phyloP scores from a whole-genome alignment of 192 early-diverging fungal species.

The Coemansia sp. region DNA sequence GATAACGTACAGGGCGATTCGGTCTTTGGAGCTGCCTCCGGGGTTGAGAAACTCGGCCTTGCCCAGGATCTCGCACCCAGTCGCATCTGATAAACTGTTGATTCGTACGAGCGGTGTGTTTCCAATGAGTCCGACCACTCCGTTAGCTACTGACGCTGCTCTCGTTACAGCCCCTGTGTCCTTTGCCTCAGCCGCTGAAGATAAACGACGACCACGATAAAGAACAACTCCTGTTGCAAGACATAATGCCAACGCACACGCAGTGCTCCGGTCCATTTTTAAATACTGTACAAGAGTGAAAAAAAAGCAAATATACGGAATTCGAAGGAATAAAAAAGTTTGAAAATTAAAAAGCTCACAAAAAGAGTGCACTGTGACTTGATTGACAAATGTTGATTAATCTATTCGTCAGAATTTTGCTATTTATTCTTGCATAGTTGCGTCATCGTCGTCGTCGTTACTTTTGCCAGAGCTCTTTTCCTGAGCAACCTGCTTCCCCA shows the following conservation, averaged over 20 bases:
- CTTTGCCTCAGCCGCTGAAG: not conserved
- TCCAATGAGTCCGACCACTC: slow-evolving; percentile 84
- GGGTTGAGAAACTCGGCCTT: slow-evolving; percentile 87
- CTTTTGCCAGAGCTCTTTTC: slow-evolving; percentile 20
- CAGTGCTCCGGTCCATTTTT: not conserved
- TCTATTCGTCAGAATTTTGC: not conserved
- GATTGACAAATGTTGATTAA: not conserved
- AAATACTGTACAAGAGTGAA: not conserved
- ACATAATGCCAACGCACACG: not conserved
- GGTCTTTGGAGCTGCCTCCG: slow-evolving; percentile 92
- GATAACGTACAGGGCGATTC: slow-evolving; percentile 88
- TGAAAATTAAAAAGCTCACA: no score
- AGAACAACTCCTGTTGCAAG: not conserved
- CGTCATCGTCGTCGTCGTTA: slow-evolving; percentile 16
- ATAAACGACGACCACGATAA: not conserved
- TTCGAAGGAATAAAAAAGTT: not conserved
- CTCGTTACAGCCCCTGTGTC: not conserved
- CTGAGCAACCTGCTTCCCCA: slow-evolving; percentile 44
- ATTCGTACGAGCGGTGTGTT: slow-evolving; percentile 92
- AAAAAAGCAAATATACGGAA: not conserved
- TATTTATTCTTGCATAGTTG: slow-evolving; percentile 19
- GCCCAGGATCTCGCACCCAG: slow-evolving; percentile 87
- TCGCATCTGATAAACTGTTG: slow-evolving; percentile 80
- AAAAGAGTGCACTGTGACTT: no score
- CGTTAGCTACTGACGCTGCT: slow-evolving; percentile 36